Base-by-base conservation (phyloP, 164 flowering plant genomes). In the Annona cherimola region DNA sequence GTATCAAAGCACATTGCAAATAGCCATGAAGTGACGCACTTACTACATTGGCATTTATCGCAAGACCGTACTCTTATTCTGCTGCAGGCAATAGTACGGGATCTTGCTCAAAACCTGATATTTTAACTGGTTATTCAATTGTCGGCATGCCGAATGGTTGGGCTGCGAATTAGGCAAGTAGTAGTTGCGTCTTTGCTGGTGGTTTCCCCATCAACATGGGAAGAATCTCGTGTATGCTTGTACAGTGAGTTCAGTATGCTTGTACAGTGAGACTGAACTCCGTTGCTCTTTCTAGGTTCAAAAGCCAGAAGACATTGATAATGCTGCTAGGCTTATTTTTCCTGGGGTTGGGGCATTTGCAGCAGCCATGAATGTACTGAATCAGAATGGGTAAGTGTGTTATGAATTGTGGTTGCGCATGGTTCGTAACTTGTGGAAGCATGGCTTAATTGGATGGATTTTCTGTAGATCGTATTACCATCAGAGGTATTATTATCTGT, bases 261-360 rank as follows among this genome's bases (percentile, higher is more conserved):
- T 26, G 35, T 26, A 26, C 57, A 50, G 9, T 50, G 0, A 11
- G 35, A 63, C 40, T 62, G 35, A 42, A 14, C 4, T 45, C 12
- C 46, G 4, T 63, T 68, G 44, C 26, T 57, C 39, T 45, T 70
- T 69, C 7, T 70, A 95, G 99, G 99, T 95, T 40, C 86, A 87
- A 87, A 78, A 80, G 67, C 91, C 99, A 16, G 84, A 87, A 71
- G 99, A 95, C 72, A 95, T 95, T 76, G 73, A 89, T 20, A 87
- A 84, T 76, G 99, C 99, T 1, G 76, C 82, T 66, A 85, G 97
- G 40, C 94, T 95, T 63, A 80, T 95, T 43, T 93, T 95, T 78
- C 99, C 98, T 20, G 99, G 99, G 6, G 99, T 95, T 63, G 99
- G 99, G 69, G 99, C 99, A 42, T 95, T 95, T 86, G 98, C 92